Evolutionary conservation across 148 eudicot species (phyloP), one percentile per base, ranked within the genome.

Genomic region (Vaccinium corymbosum): DNA sequence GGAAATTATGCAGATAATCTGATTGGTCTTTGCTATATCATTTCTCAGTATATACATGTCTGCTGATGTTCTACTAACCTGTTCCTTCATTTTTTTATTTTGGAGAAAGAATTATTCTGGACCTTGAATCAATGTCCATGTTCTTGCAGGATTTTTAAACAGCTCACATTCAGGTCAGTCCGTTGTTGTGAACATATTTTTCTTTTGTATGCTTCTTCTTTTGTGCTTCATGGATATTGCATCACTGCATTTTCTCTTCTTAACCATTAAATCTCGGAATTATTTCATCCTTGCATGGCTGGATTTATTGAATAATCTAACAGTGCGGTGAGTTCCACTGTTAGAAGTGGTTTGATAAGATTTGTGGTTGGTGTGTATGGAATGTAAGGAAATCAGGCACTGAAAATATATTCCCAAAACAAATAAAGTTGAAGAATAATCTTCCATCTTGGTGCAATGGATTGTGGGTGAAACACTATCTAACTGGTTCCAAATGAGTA

Each of bases 81-180:
- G 16, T 25, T 3, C 17, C 73, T 68, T 27, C 73, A 68, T 27
- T 1, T 68, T 68, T 68, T 68, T 27, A 29, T 27, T 66, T 66
- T 27, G 73, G 42, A 68, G 38, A 73, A 80, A 57, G 12, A 2
- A n/a, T 61, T 62, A 11, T 35, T 35, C 77, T 70, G 59, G 59
- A 55, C 57, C 52, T 84, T 68, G 75, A 72, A 13, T 68, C 29
- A 15, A 27, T 83, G 22, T 50, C n/a, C 46, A 50, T 80, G 20
- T 53, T 82, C 84, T 80, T 76, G 84, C 83, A 87, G 88, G 76
- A 46, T 32, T 83, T 85, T 38, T 82, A 72, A 83, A 85, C n/a
- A 85, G 74, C 86, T 83, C 88, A 71, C 85, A 83, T 66, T 77
- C 83, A 87, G 88, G 91, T 89, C 56, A 85, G 88, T 85, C 56